Conservation (phyloP, 2,329 filamentous ascomycete genomes). For the Ophiostoma novo-ulmi region DNA sequence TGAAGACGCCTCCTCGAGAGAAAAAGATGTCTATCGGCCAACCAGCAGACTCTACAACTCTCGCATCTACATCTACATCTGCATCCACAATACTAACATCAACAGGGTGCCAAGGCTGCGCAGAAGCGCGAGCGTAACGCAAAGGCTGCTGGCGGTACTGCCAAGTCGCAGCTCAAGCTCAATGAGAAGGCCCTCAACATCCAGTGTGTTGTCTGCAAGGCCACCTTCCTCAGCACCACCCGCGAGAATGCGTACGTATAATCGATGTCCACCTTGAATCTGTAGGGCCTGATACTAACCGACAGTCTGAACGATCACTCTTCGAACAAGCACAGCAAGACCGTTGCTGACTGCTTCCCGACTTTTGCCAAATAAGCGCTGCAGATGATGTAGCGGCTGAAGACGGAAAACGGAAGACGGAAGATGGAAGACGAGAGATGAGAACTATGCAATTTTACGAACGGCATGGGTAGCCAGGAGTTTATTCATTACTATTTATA, state of each 20-base stretch:
- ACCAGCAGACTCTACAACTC: not conserved
- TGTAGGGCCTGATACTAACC: not conserved
- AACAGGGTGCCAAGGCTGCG: constrained; percentile 38
- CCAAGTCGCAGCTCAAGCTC: constrained; percentile 64
- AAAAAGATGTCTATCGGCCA: not conserved
- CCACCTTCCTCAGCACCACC: constrained; percentile 73
- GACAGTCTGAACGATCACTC: constrained; percentile 64
- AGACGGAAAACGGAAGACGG: not conserved
- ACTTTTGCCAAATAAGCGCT: constrained; percentile 34
- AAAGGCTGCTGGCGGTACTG: constrained; percentile 49
- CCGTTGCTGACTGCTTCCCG: constrained; percentile 66
- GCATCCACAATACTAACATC: not conserved
- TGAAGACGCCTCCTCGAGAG: not conserved
- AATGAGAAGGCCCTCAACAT: constrained; percentile 71
- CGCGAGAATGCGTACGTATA: constrained; percentile 60
- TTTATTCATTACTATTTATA: constrained; percentile 13
- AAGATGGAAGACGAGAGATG: not conserved
- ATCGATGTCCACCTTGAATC: too few relatives aligned
- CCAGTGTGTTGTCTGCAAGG: constrained; percentile 71
- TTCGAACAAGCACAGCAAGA: constrained; percentile 70
- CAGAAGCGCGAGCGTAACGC: constrained; percentile 69
- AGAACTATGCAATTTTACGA: constrained; percentile 11
- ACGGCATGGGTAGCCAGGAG: constrained; percentile 20
- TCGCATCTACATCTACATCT: not conserved
- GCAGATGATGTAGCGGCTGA: not conserved